Evolutionary conservation across 2,329 filamentous ascomycete genomes (phyloP).

Genomic region (Venturia carpophila): DNA sequence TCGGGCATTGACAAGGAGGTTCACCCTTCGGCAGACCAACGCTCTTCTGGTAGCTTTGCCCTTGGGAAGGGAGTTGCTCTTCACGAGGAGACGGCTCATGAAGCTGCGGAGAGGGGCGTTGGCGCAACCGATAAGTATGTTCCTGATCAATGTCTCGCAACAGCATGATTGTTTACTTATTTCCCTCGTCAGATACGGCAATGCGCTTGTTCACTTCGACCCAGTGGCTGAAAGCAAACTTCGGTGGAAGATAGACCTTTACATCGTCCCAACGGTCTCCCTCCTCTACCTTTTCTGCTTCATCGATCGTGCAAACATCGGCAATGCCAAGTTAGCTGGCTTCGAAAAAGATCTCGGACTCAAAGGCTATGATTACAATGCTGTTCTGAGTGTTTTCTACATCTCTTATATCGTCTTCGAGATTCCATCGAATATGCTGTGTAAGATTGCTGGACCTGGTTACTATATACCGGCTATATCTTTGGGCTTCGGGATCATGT

Average conservation of each 20-base stretch:
- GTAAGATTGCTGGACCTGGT: conserved; percentile 64
- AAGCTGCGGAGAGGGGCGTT: conserved; percentile 10
- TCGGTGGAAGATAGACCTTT: conserved; percentile 57
- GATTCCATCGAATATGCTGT: conserved; percentile 59
- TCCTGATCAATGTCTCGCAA: background rate
- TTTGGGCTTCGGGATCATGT: conserved; percentile 52
- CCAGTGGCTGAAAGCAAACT: conserved; percentile 47
- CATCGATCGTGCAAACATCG: conserved; percentile 67
- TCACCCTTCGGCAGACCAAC: background rate
- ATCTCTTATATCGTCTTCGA: conserved; percentile 66
- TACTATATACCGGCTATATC: conserved; percentile 59
- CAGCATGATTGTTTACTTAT: background rate
- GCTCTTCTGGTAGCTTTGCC: conserved; percentile 6
- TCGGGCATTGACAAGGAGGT: conserved; percentile 9
- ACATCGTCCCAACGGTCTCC: conserved; percentile 57
- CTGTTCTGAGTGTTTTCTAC: conserved; percentile 60
- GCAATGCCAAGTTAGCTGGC: conserved; percentile 61
- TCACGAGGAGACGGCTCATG: conserved; percentile 13
- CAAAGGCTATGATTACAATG: conserved; percentile 59
- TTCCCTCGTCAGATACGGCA: conserved; percentile 9
- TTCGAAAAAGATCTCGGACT: conserved; percentile 55
- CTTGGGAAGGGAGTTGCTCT: background rate
- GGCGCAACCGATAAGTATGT: conserved; percentile 13
- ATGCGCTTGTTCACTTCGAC: conserved; percentile 16
- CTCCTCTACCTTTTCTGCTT: conserved; percentile 66